Percentiles rank a stretch among this genome's conserved stretches.
Evolutionary conservation across 768 basidiomycete species (phyloP).

Genomic region (Boletus rufocinnamomeus): DNA sequence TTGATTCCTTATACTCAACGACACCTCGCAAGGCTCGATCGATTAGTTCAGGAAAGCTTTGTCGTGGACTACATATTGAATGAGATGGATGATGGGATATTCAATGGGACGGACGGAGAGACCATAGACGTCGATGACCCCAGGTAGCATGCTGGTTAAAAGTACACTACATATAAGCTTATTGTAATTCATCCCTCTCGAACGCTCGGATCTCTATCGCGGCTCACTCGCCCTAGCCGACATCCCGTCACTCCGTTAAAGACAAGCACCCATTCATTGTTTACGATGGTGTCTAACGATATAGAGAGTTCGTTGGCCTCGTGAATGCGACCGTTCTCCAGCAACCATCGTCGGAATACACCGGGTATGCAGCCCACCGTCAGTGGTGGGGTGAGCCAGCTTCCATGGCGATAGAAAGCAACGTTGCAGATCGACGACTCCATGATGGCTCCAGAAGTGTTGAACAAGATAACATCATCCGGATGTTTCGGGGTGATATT

Average conservation of each 20-base stretch:
- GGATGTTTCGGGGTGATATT: slow-evolving; percentile 19
- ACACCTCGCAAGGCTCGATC: slow-evolving; percentile 83
- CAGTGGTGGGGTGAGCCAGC: slow-evolving; percentile 68
- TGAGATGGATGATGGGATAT: slow-evolving; percentile 85
- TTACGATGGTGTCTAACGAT: slow-evolving; percentile 42
- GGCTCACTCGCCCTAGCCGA: slow-evolving; percentile 46
- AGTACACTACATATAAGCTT: slow-evolving; percentile 16
- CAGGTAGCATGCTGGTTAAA: slow-evolving; percentile 13
- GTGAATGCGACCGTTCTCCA: slow-evolving; percentile 56
- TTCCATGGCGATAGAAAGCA: slow-evolving; percentile 55
- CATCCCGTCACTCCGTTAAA: slow-evolving; percentile 77
- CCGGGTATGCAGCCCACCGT: slow-evolving; percentile 72
- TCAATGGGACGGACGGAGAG: slow-evolving; percentile 49
- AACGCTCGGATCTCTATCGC: neutral
- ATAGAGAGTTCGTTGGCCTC: slow-evolving; percentile 51
- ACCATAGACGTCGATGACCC: slow-evolving; percentile 43
- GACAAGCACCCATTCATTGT: slow-evolving; percentile 66
- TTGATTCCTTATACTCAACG: slow-evolving; percentile 94
- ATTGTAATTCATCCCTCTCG: slow-evolving; percentile 1
- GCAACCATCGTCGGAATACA: slow-evolving; percentile 66
- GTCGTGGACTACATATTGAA: slow-evolving; percentile 87
- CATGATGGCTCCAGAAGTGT: slow-evolving; percentile 48
- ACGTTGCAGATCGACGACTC: slow-evolving; percentile 75
- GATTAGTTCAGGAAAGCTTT: slow-evolving; percentile 92
- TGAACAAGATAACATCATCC: slow-evolving; percentile 68